phyloP scores from a whole-genome alignment of 441 rosid genomes.

The Aleurites moluccanus region DNA sequence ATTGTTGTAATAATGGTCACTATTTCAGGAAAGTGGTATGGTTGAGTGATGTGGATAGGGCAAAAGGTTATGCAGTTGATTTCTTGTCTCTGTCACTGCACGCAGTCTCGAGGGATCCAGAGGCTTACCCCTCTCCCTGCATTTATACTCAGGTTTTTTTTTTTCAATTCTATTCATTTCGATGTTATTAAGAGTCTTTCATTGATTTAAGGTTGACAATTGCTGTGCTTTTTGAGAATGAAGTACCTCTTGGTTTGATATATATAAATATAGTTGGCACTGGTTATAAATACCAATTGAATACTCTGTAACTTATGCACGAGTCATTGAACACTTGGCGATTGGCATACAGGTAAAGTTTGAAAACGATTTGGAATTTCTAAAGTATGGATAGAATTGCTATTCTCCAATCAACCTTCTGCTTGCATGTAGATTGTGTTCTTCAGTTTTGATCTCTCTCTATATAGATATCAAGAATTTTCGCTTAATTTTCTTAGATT shows the following conservation, averaged over 20 bases:
- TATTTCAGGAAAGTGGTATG: conserved; percentile 71
- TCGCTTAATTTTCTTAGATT: neutral
- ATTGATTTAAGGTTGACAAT: neutral
- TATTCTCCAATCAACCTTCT: neutral
- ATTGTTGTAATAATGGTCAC: neutral
- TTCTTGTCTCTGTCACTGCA: conserved; percentile 82
- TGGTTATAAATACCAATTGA: neutral
- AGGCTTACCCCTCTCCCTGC: conserved; percentile 82
- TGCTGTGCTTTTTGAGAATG: neutral
- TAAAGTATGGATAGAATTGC: neutral
- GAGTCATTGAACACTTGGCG: neutral
- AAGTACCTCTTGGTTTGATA: neutral
- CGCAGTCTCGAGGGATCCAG: conserved; percentile 87
- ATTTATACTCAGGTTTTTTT: conserved; percentile 69
- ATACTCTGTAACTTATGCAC: neutral
- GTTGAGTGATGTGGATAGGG: conserved; percentile 70
- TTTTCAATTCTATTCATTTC: neutral
- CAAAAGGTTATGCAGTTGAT: conserved; percentile 81
- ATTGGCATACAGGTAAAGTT: neutral
- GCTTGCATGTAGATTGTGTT: neutral
- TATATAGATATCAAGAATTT: neutral
- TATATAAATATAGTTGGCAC: too few relatives aligned
- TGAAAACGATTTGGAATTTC: neutral
- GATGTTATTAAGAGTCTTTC: too few relatives aligned
- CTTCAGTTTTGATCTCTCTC: neutral